Percentiles rank a stretch among this genome's conserved stretches.
Evolutionary conservation across 768 basidiomycete species (phyloP).

Genomic region (Daedaleopsis sinensis): DNA sequence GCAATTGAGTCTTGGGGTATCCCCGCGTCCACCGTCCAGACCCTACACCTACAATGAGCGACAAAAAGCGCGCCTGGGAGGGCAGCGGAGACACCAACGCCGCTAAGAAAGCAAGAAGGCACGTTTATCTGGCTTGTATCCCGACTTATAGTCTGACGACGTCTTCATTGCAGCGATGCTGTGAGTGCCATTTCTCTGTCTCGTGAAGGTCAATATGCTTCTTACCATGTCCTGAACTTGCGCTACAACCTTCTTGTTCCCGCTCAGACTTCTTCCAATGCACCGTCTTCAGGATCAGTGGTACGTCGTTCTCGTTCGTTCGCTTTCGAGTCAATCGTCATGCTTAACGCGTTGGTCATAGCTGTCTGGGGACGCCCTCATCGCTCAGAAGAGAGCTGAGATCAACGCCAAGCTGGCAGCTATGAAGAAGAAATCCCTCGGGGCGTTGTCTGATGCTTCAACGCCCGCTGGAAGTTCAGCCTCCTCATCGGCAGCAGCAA

Average conservation of each 20-base stretch:
- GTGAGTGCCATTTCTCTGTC: conserved; percentile 58
- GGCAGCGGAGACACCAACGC: conserved; percentile 49
- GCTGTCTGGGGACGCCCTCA: conserved; percentile 63
- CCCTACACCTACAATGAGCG: conserved; percentile 50
- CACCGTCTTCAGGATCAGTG: conserved; percentile 39
- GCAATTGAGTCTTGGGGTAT: neutral
- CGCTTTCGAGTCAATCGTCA: neutral
- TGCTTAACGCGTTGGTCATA: conserved; percentile 24
- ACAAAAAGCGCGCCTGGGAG: conserved; percentile 66
- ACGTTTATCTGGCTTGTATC: conserved; percentile 22
- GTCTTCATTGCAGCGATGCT: conserved; percentile 54
- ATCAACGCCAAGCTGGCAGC: conserved; percentile 85
- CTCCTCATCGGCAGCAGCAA: conserved; percentile 23
- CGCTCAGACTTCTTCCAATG: conserved; percentile 56
- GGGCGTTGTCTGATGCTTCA: conserved; percentile 25
- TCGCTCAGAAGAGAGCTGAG: conserved; percentile 83
- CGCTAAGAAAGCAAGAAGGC: conserved; percentile 74
- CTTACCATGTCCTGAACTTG: conserved; percentile 55
- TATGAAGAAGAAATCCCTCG: conserved; percentile 51
- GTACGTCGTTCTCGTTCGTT: conserved; percentile 38
- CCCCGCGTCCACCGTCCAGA: neutral
- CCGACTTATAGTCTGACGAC: conserved; percentile 20
- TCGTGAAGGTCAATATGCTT: conserved; percentile 73
- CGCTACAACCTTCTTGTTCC: conserved; percentile 66
- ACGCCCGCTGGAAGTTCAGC: conserved; percentile 35